Base-by-base conservation (phyloP, 345 rosid species). In the Punica granatum region DNA sequence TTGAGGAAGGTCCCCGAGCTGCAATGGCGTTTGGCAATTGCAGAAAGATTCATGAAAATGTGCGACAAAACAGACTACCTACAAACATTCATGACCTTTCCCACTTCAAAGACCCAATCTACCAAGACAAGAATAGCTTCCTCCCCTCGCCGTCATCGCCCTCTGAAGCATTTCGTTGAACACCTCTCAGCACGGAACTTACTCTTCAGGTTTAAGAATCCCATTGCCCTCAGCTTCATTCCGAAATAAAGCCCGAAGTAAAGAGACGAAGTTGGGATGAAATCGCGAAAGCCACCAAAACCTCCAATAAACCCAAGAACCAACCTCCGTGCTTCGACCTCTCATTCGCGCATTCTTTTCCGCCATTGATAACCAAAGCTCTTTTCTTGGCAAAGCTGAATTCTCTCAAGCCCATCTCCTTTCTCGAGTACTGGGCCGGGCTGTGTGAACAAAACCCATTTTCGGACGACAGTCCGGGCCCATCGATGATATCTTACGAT, bases 41-140 rank as follows among this genome's bases (percentile, higher is more conserved):
- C 60, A 33, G 76, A 72, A 67, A 66, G 71, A 76, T 71, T 89
- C 96, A 87, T 89, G 49, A 36, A 63, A 63, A 36, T 3, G 48
- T 3, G 32, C 21, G 30, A 23, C 66, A 33, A 25, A 23, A 35
- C 31, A 63, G 44, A 63, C 66, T 63, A 63, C 44, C 46, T 19
- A 36, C 2, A 30, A 26, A 4, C 11, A 37, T 37, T 37, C 41
- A 5, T 37, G 41, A 11, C n/a, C n/a, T n/a, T n/a, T n/a, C n/a
- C n/a, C n/a, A n/a, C n/a, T n/a, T n/a, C n/a, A n/a, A n/a, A n/a
- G n/a, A n/a, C n/a, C n/a, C n/a, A n/a, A n/a, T n/a, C n/a, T n/a
- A n/a, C n/a, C n/a, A n/a, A n/a, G n/a, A n/a, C n/a, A n/a, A 37
- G 41, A 37, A 11, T 11, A 37, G 41, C 41, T 37, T 11, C 41